A percentile compares a stretch with the other conserved stretches of the same genome.
Conservation (phyloP, 805 yeast species). For the Myxozyma melibiosi region DNA sequence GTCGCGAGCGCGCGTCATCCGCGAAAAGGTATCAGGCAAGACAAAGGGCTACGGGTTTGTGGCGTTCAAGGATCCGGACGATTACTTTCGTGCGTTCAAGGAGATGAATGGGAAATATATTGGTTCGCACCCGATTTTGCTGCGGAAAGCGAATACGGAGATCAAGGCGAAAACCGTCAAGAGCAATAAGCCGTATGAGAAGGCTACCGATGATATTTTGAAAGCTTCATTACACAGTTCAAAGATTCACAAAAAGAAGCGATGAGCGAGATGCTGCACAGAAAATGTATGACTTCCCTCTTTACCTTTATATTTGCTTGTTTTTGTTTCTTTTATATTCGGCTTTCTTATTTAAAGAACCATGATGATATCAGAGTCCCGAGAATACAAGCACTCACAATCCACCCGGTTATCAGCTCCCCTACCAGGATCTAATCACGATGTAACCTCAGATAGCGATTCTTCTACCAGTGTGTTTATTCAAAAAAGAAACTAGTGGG, state of each 20-base stretch:
- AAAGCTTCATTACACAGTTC: slow-evolving; percentile 12
- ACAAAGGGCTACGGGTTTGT: slow-evolving; percentile 76
- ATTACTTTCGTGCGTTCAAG: slow-evolving; percentile 68
- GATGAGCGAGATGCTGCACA: too few species aligned
- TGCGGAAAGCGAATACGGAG: slow-evolving; percentile 58
- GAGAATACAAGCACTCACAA: too few species aligned
- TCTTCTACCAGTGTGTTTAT: too few species aligned
- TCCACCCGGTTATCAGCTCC: too few species aligned
- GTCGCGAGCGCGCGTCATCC: slow-evolving; percentile 62
- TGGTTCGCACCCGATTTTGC: slow-evolving; percentile 70
- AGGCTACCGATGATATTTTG: slow-evolving; percentile 21
- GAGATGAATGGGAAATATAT: slow-evolving; percentile 77
- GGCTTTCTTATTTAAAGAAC: too few species aligned
- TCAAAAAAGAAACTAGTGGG: too few species aligned
- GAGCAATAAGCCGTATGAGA: slow-evolving; percentile 19
- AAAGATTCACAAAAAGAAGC: not conserved
- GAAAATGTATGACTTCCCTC: not conserved
- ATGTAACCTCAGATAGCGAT: too few species aligned
- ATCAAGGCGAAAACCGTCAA: slow-evolving; percentile 27
- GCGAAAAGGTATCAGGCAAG: slow-evolving; percentile 50
- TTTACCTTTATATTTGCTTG: not conserved
- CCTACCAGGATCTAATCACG: too few species aligned
- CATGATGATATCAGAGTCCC: too few species aligned
- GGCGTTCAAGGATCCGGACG: slow-evolving; percentile 64
- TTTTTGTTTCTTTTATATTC: too few species aligned